A percentile compares a stretch with the other conserved stretches of the same genome.
phyloP scores from a whole-genome alignment of 176 grass and related monocot species.

The Oryza punctata region DNA sequence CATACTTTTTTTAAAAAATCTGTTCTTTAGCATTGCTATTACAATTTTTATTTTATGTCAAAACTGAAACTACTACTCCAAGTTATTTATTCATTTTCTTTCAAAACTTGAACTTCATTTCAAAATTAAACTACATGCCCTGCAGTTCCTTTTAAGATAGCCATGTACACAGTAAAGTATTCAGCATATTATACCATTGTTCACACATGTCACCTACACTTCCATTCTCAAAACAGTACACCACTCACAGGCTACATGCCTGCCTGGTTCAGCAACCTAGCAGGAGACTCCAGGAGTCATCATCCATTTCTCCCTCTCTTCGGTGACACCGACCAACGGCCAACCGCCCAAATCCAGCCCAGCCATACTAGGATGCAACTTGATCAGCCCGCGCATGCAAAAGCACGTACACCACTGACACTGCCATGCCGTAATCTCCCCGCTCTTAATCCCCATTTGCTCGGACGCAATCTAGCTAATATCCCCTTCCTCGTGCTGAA shows the following conservation, averaged over 20 bases:
- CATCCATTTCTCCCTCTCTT: background rate
- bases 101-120: no score
- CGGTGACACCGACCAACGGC: background rate
- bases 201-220: no score
- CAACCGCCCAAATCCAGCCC: conserved; percentile 5
- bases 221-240: background rate
- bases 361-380: background rate
- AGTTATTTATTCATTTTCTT: no score
- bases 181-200: no score
- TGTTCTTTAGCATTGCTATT: no score
- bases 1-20: no score
- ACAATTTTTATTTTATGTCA: no score
- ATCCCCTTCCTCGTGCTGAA: background rate
- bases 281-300: no score
- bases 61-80: no score
- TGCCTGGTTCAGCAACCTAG: background rate
- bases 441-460: conserved; percentile 34
- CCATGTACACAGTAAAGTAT: no score
- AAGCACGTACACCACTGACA: background rate
- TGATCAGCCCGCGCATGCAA: background rate
- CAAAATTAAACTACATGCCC: no score
- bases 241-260: background rate
- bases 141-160: no score
- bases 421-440: conserved; percentile 28
- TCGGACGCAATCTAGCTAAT: background rate